Evolutionary conservation across 2,329 filamentous ascomycete genomes (phyloP).

Genomic region (Alternaria sp.): DNA sequence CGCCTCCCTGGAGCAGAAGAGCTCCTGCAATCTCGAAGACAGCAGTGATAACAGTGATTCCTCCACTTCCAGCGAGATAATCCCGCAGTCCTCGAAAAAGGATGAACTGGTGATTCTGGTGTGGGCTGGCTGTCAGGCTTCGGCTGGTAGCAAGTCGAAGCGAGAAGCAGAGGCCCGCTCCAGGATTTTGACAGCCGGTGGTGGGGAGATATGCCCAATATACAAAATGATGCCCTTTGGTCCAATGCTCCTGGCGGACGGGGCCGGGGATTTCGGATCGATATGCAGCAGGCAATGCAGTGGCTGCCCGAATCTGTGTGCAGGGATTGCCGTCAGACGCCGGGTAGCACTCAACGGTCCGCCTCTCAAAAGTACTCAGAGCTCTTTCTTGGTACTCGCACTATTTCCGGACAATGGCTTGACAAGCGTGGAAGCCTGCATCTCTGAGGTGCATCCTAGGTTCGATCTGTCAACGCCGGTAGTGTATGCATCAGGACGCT

Average conservation of each 20-base stretch:
- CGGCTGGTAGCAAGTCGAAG: neutral
- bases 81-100: neutral
- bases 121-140: neutral
- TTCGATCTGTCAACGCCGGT: constrained; percentile 1
- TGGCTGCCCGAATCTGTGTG: constrained; percentile 10
- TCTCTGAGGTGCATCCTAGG: neutral
- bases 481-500: neutral
- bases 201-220: neutral
- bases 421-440: neutral
- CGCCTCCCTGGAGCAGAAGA: neutral
- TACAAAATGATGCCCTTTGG: neutral
- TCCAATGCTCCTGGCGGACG: neutral
- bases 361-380: constrained; percentile 9
- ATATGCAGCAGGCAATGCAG: constrained; percentile 11
- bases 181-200: neutral
- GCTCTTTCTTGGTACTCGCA: constrained; percentile 9
- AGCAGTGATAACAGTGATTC: neutral
- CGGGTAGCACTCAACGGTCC: constrained; percentile 18
- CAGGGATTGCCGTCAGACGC: constrained; percentile 15
- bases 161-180: constrained; percentile 1
- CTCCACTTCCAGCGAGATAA: neutral
- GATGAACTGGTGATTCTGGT: neutral
- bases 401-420: constrained; percentile 1
- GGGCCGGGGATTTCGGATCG: constrained; percentile 13
- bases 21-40: neutral